Evolutionary conservation across 2,329 filamentous ascomycete genomes (phyloP).

Genomic region (Calonectria pseudoturangicola): DNA sequence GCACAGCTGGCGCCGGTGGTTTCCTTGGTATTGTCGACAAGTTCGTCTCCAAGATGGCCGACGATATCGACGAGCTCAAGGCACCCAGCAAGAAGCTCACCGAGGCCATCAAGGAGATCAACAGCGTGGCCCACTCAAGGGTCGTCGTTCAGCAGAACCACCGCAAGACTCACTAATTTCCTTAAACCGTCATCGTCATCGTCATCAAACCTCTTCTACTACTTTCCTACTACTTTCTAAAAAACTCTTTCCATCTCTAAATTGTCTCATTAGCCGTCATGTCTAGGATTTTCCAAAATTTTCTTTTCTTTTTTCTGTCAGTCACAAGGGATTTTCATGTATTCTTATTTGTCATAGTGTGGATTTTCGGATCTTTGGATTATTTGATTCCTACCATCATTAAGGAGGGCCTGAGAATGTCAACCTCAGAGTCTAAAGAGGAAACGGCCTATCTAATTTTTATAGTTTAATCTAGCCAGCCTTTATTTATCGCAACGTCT

Average conservation of each 20-base stretch:
- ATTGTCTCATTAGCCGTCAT: conserved; percentile 13
- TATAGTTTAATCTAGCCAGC: conserved; percentile 18
- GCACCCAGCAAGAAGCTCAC: conserved; percentile 11
- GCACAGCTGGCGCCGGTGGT: background rate
- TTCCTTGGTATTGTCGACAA: conserved; percentile 16
- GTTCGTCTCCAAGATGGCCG: conserved; percentile 16
- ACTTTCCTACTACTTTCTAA: background rate
- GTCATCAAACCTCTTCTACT: background rate
- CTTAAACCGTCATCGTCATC: background rate
- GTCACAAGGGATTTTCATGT: background rate
- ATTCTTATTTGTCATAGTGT: background rate
- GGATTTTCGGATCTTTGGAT: background rate
- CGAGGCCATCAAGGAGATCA: conserved; percentile 18
- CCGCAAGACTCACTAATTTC: conserved; percentile 21
- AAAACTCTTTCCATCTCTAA: background rate
- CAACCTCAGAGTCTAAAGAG: background rate
- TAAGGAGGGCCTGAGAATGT: conserved; percentile 12
- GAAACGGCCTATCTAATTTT: conserved; percentile 5
- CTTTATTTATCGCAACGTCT: background rate
- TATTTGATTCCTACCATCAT: background rate
- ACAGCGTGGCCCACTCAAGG: conserved; percentile 5
- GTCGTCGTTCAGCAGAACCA: conserved; percentile 11
- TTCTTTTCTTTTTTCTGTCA: background rate
- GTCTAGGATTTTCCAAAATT: background rate
- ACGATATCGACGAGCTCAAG: conserved; percentile 24